A percentile compares a stretch with the other conserved stretches of the same genome.
Evolutionary conservation across 75 land plant species (phyloP).

Genomic region (Sequoiadendron giganteum): DNA sequence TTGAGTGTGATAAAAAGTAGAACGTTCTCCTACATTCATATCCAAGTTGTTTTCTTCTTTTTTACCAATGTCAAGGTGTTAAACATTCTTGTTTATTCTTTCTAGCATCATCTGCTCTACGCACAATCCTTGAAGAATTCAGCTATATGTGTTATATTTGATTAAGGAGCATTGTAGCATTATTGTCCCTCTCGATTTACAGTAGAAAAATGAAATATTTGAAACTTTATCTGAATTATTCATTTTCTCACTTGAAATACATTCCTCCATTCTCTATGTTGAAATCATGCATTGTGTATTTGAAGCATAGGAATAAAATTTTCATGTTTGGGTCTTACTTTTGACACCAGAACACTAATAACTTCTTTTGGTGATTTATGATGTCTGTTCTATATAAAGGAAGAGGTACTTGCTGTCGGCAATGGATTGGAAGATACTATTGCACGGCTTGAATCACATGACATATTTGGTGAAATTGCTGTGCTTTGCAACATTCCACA

Average conservation of each 20-base stretch:
- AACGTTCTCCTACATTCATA: no score
- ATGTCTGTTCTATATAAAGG: conserved; percentile 28
- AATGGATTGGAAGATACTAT: conserved; percentile 60
- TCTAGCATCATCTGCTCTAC: not conserved
- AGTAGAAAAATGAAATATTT: not conserved
- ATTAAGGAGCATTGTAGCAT: not conserved
- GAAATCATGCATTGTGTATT: not conserved
- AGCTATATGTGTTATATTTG: not conserved
- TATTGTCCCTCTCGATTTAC: not conserved
- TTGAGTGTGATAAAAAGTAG: not conserved
- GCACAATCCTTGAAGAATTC: not conserved
- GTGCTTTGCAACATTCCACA: conserved; percentile 82
- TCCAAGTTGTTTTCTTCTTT: not conserved
- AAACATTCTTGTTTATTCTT: not conserved
- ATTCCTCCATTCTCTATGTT: not conserved
- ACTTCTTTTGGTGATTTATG: not conserved
- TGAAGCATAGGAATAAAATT: not conserved
- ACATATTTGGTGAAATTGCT: conserved; percentile 73
- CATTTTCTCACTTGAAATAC: not conserved
- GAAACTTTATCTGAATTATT: not conserved
- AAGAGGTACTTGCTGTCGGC: conserved; percentile 39
- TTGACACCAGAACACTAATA: not conserved
- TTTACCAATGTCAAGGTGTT: not conserved
- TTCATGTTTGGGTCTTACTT: not conserved
- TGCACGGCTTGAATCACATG: conserved; percentile 30